phyloP scores from a whole-genome alignment of 2,329 filamentous ascomycete genomes.

The Xylariaceae sp. region DNA sequence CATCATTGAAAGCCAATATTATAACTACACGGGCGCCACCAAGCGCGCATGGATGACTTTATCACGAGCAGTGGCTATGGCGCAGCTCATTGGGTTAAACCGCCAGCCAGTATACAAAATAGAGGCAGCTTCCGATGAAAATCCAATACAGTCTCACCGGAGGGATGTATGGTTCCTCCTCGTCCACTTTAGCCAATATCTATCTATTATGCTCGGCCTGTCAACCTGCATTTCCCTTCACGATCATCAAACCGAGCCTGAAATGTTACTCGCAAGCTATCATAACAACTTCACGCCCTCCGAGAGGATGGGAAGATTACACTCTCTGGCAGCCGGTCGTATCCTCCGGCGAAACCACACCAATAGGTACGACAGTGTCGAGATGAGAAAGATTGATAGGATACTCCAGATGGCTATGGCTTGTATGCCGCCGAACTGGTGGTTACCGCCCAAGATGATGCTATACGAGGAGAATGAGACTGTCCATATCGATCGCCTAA shows the following conservation, averaged over 20 bases:
- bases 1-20: slow-evolving; percentile 42
- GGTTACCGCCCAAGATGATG: slow-evolving; percentile 28
- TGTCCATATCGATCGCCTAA: slow-evolving; percentile 33
- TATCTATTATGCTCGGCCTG: slow-evolving; percentile 43
- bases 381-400: slow-evolving; percentile 33
- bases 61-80: slow-evolving; percentile 40
- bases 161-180: slow-evolving; percentile 43
- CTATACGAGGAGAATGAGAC: slow-evolving; percentile 13
- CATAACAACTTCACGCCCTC: slow-evolving; percentile 9
- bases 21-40: slow-evolving; percentile 42
- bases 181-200: slow-evolving; percentile 40
- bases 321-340: slow-evolving; percentile 32
- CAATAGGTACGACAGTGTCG: slow-evolving; percentile 22
- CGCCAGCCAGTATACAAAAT: slow-evolving; percentile 3
- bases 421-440: slow-evolving; percentile 39
- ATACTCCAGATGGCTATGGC: slow-evolving; percentile 33
- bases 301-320: slow-evolving; percentile 28
- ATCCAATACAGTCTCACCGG: slow-evolving; percentile 26
- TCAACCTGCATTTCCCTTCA: slow-evolving; percentile 36
- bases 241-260: no score
- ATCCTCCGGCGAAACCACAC: slow-evolving; percentile 35
- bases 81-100: slow-evolving; percentile 37
- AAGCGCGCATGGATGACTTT: slow-evolving; percentile 40
- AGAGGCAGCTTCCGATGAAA: slow-evolving; percentile 23
- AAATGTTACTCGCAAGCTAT: slow-evolving; percentile 27